Conservation (phyloP, 331 rosid genomes). For the Pyrus hybrid region DNA sequence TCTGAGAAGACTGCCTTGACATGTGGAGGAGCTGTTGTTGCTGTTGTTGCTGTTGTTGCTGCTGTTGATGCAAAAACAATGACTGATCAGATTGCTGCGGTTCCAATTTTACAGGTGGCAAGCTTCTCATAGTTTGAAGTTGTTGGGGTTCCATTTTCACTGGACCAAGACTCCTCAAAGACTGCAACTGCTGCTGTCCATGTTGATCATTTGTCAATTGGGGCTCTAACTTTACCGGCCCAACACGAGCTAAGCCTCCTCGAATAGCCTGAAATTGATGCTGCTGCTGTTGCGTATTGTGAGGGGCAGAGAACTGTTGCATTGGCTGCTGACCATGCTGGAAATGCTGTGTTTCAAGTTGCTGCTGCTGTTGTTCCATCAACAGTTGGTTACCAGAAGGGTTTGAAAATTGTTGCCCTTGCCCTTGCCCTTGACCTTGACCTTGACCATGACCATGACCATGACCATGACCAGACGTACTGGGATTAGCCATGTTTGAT, state of each 20-base stretch:
- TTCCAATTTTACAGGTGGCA: slow-evolving; percentile 60
- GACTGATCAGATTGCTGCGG: slow-evolving; percentile 74
- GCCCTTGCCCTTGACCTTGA: slow-evolving; percentile 80
- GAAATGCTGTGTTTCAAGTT: slow-evolving; percentile 59
- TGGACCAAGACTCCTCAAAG: slow-evolving; percentile 51
- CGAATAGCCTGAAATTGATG: slow-evolving; percentile 77
- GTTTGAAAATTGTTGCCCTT: slow-evolving; percentile 68
- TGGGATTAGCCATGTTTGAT: slow-evolving; percentile 55
- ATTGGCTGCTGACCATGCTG: slow-evolving; percentile 79
- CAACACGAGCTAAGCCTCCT: slow-evolving; percentile 56
- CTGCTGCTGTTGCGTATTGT: slow-evolving; percentile 55
- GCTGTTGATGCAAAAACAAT: slow-evolving; percentile 67
- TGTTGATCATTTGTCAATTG: slow-evolving; percentile 65
- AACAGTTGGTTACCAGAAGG: slow-evolving; percentile 58
- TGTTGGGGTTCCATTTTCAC: slow-evolving; percentile 81
- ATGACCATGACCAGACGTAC: slow-evolving; percentile 80
- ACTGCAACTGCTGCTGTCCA: slow-evolving; percentile 59
- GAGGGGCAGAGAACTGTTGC: slow-evolving; percentile 72
- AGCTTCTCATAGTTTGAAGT: slow-evolving; percentile 49
- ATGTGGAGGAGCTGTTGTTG: slow-evolving; percentile 55
- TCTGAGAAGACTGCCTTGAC: slow-evolving; percentile 80
- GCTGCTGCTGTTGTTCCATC: slow-evolving; percentile 78
- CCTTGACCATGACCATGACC: no score
- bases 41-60: slow-evolving; percentile 61
- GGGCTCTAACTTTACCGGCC: slow-evolving; percentile 75